Evolutionary conservation across 139 green algal species (phyloP).

Genomic region (Tetraselmis chui): DNA sequence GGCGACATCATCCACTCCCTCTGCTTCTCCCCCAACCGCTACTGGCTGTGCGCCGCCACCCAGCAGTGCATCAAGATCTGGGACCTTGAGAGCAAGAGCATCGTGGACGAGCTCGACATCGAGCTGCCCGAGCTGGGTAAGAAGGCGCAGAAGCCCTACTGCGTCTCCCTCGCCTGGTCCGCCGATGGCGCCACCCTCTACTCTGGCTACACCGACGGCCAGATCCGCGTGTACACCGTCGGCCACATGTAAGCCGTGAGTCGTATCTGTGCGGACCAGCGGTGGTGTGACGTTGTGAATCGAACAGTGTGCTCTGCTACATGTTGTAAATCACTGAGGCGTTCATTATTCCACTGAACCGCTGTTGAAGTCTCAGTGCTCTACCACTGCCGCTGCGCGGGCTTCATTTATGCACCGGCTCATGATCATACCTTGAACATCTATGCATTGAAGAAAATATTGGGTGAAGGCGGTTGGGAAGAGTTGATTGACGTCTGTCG

Average conservation of each 20-base stretch:
- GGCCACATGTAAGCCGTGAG: conserved; percentile 27
- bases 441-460: too few relatives aligned
- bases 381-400: too few relatives aligned
- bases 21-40: conserved; percentile 97
- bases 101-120: conserved; percentile 84
- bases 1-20: conserved; percentile 96
- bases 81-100: conserved; percentile 86
- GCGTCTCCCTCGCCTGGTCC: conserved; percentile 89
- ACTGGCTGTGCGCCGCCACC: conserved; percentile 98
- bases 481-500: too few relatives aligned
- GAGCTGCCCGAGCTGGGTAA: conserved; percentile 49
- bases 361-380: too few relatives aligned
- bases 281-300: background rate
- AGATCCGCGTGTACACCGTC: conserved; percentile 73
- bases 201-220: conserved; percentile 78
- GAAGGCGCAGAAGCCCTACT: conserved; percentile 83
- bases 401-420: too few relatives aligned
- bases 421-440: too few relatives aligned
- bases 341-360: too few relatives aligned
- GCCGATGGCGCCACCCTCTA: conserved; percentile 95
- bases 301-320: too few relatives aligned
- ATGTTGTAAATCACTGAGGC: too few relatives aligned
- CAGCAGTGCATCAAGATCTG: conserved; percentile 88
- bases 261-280: background rate
- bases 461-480: too few relatives aligned